Conservation (phyloP, 1,284 basidiomycete genomes). For the Schizophyllum commune region DNA sequence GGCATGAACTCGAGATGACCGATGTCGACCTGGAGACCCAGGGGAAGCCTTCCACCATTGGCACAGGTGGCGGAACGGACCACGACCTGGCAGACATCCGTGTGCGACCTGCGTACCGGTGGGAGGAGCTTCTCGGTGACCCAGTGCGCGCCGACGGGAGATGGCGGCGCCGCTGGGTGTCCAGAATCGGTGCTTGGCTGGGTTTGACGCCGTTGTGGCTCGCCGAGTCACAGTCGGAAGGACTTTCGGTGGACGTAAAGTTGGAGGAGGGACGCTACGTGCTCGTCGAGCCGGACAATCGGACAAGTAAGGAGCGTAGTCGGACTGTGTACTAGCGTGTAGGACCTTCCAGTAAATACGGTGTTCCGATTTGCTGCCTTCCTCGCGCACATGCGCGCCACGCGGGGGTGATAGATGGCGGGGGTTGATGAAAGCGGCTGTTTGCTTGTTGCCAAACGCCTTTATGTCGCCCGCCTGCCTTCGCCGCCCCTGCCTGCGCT, state of each 20-base stretch:
- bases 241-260: constrained; percentile 51
- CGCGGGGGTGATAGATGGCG: background rate
- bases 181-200: constrained; percentile 59
- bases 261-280: constrained; percentile 53
- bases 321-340: background rate
- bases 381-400: background rate
- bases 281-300: constrained; percentile 21
- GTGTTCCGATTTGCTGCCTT: background rate
- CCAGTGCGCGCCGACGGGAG: constrained; percentile 32
- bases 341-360: background rate
- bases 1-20: constrained; percentile 51
- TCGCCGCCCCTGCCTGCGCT: background rate
- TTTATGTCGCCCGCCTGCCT: background rate
- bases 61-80: constrained; percentile 68
- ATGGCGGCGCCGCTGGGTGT: constrained; percentile 32
- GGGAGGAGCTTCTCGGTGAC: constrained; percentile 66
- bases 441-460: background rate
- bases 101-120: constrained; percentile 53
- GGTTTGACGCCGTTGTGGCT: constrained; percentile 59
- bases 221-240: constrained; percentile 38
- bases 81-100: constrained; percentile 57
- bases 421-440: background rate
- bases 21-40: constrained; percentile 49
- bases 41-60: constrained; percentile 42
- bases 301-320: background rate